Conservation (phyloP, 2,329 filamentous ascomycete genomes). For the Monilinia fructicola region DNA sequence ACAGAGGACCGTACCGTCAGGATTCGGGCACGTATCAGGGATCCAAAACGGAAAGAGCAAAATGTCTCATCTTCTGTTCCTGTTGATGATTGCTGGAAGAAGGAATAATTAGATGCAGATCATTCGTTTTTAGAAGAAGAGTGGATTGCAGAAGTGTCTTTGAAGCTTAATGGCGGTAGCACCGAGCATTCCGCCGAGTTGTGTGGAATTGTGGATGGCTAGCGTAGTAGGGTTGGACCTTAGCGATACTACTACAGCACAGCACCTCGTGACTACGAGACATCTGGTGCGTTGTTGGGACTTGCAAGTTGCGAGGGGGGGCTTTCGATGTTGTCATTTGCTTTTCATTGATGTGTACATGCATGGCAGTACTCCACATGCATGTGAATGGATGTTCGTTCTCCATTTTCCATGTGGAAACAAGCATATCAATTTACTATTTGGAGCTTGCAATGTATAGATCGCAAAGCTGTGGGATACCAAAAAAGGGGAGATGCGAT, state of each 20-base stretch:
- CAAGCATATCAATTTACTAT: conserved; percentile 10
- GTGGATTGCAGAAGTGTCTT: neutral
- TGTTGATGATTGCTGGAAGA: neutral
- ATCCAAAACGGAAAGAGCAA: neutral
- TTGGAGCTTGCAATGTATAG: neutral
- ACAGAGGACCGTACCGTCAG: too few species aligned
- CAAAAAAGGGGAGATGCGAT: conserved; percentile 8
- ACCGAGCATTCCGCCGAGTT: conserved; percentile 10
- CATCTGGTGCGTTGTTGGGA: neutral
- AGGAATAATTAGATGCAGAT: neutral
- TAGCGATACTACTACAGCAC: neutral
- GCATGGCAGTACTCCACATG: conserved; percentile 7
- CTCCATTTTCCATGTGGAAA: conserved; percentile 18
- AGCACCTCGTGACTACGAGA: conserved; percentile 11
- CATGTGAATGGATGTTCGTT: neutral
- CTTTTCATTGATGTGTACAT: conserved; percentile 16
- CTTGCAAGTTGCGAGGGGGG: neutral
- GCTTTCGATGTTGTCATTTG: conserved; percentile 11
- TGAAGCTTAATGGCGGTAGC: conserved; percentile 12
- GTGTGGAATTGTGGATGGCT: neutral
- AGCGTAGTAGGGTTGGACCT: neutral
- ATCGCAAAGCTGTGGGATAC: conserved; percentile 5
- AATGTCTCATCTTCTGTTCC: conserved; percentile 14
- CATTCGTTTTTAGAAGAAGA: neutral
- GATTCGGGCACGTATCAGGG: neutral